phyloP scores from a whole-genome alignment of 2,329 filamentous ascomycete species.

The Chaetoscypha palmicola region DNA sequence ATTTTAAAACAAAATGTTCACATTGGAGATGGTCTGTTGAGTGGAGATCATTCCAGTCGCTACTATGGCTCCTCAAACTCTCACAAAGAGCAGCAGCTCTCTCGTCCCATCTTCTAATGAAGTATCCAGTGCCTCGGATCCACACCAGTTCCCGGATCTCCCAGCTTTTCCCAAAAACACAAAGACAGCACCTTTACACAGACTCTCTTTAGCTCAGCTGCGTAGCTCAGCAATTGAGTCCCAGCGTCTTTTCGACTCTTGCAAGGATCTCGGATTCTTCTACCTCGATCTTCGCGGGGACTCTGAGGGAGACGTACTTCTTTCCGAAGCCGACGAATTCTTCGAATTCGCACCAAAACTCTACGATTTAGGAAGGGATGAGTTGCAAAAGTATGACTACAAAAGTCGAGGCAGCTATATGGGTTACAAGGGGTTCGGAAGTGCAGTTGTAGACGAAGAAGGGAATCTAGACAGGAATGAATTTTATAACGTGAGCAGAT shows the following conservation, averaged over 20 bases:
- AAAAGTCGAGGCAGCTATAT: conserved; percentile 18
- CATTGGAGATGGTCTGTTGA: too few relatives aligned
- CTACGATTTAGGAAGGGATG: conserved; percentile 38
- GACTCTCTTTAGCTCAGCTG: neutral
- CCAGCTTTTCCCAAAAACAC: neutral
- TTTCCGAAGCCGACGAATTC: conserved; percentile 17
- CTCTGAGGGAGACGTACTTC: conserved; percentile 16
- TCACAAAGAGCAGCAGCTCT: too few relatives aligned
- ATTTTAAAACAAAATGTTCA: too few relatives aligned
- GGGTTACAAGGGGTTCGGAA: conserved; percentile 24
- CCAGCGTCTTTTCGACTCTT: conserved; percentile 16
- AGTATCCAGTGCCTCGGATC: neutral
- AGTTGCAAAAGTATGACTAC: conserved; percentile 50
- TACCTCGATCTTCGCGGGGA: conserved; percentile 23
- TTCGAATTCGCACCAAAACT: conserved; percentile 20
- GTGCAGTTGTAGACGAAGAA: conserved; percentile 20
- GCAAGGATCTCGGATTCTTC: conserved; percentile 25
- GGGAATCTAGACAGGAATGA: conserved; percentile 26
- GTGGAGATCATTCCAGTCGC: too few relatives aligned
- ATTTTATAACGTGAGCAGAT: conserved; percentile 24
- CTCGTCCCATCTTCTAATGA: too few relatives aligned
- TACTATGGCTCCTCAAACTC: too few relatives aligned
- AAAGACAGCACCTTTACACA: neutral
- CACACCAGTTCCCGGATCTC: neutral
- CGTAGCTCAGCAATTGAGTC: conserved; percentile 15